Base-by-base conservation (phyloP, 2,329 filamentous ascomycete genomes). In the Apiospora hydei region DNA sequence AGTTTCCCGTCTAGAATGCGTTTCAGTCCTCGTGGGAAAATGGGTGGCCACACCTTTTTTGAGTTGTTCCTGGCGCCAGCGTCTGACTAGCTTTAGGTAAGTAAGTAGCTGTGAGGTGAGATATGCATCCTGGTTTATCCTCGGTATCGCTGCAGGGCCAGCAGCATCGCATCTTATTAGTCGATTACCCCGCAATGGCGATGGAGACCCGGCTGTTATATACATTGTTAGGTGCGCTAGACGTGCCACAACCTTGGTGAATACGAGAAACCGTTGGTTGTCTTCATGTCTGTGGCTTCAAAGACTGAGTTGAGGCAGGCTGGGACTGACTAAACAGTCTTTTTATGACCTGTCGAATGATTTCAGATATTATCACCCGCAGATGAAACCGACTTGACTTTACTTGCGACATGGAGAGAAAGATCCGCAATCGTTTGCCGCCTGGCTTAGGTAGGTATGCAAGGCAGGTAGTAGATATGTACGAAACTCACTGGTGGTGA, bases 61-160 rank as follows among this genome's bases (percentile, higher is more conserved):
- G 57, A 64, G 34, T 64, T 64, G 57, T 64, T 64, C 57, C 49
- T 26, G 49, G 13, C 49, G n/a, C n/a, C 49, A 13, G 49, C 49
- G n/a, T n/a, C 57, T 64, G 57, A 64, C 57, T 64, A 64, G 57
- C 57, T 13, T 11, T 6, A 38, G 34, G 34, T n/a, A n/a, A n/a
- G n/a, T n/a, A n/a, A n/a, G n/a, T n/a, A n/a, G 44, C 21, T 49
- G 47, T n/a, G 53, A 18, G 30, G 34, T n/a, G 57, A 64, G 57
- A 34, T 30, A n/a, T 64, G 34, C 34, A 38, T 38, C 34, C 34
- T 38, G 34, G 34, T 38, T 30, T 1, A 38, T 8, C 34, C 34
- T 38, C 34, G 34, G 34, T 8, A 38, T 38, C 34, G 34, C 34
- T 18, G 57, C 57, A 64, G 34, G 57, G 57, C 57, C 16, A 64